phyloP scores from a whole-genome alignment of 331 rosid genomes.

The Spiraea crenata region DNA sequence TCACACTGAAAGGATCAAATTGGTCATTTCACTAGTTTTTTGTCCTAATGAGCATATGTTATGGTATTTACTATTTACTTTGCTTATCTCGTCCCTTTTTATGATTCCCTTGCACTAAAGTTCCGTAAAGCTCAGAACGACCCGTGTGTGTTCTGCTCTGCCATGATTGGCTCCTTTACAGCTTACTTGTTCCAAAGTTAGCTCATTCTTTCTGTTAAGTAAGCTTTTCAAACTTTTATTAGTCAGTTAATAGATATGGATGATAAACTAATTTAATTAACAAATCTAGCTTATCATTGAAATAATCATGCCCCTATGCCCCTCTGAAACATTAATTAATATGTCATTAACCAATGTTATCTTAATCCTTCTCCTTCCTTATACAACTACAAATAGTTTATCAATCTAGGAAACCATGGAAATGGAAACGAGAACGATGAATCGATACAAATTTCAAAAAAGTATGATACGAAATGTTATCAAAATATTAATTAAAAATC shows the following conservation, averaged over 20 bases:
- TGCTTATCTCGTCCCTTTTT: neutral
- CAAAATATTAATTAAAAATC: no score
- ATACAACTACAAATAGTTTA: neutral
- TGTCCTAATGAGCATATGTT: no score
- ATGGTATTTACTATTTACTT: neutral
- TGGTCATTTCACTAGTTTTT: neutral
- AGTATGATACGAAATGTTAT: no score
- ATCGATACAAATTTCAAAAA: no score
- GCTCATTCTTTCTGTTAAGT: neutral
- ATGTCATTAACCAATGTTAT: slow-evolving; percentile 11
- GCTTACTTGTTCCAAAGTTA: neutral
- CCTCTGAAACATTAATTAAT: neutral
- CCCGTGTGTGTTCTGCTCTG: neutral
- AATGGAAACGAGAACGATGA: no score
- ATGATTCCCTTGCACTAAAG: no score
- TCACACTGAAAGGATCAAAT: neutral
- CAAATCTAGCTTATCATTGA: slow-evolving; percentile 6
- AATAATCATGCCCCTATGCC: slow-evolving; percentile 14
- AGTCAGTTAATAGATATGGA: neutral
- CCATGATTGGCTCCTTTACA: neutral
- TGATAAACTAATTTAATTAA: neutral
- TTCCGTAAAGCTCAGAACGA: no score
- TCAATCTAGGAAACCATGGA: no score
- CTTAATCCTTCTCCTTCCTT: slow-evolving; percentile 8
- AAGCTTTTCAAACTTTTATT: neutral